Evolutionary conservation across 2,329 filamentous ascomycete species (phyloP).

Genomic region (Calonectria pauciramosa): DNA sequence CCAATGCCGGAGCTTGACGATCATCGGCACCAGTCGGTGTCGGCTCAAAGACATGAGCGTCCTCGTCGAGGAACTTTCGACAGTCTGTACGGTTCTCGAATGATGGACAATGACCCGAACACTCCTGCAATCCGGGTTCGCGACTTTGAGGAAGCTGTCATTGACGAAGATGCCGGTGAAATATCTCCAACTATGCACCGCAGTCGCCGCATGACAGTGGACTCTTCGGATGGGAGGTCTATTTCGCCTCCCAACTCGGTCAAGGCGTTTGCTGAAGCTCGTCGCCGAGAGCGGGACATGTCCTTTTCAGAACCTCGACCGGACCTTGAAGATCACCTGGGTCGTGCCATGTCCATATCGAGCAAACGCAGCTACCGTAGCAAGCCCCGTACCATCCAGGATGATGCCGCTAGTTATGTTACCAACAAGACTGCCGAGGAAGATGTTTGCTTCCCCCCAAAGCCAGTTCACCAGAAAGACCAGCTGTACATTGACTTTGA

Average conservation of each 20-base stretch:
- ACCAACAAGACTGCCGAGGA: slow-evolving; percentile 83
- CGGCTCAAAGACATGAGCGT: slow-evolving; percentile 71
- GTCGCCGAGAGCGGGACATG: slow-evolving; percentile 83
- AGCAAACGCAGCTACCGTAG: slow-evolving; percentile 73
- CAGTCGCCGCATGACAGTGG: slow-evolving; percentile 69
- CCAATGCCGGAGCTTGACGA: slow-evolving; percentile 89
- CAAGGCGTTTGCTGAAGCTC: slow-evolving; percentile 94
- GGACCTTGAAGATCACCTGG: slow-evolving; percentile 65
- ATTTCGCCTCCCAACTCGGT: slow-evolving; percentile 95
- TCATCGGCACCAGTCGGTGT: slow-evolving; percentile 78
- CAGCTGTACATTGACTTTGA: slow-evolving; percentile 93
- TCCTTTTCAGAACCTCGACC: slow-evolving; percentile 65
- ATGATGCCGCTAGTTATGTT: slow-evolving; percentile 72
- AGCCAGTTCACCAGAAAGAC: slow-evolving; percentile 74
- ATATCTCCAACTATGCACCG: slow-evolving; percentile 59
- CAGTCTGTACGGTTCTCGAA: slow-evolving; percentile 72
- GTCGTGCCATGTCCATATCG: slow-evolving; percentile 78
- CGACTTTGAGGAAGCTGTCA: slow-evolving; percentile 89
- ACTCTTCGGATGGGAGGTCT: slow-evolving; percentile 74
- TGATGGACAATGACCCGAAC: slow-evolving; percentile 56
- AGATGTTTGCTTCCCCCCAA: slow-evolving; percentile 90
- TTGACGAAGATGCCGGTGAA: slow-evolving; percentile 77
- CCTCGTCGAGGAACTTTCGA: slow-evolving; percentile 81
- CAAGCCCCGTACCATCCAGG: slow-evolving; percentile 71
- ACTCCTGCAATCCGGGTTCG: slow-evolving; percentile 67